Evolutionary conservation across 768 basidiomycete species (phyloP).

Genomic region (Termitomyces sp.): DNA sequence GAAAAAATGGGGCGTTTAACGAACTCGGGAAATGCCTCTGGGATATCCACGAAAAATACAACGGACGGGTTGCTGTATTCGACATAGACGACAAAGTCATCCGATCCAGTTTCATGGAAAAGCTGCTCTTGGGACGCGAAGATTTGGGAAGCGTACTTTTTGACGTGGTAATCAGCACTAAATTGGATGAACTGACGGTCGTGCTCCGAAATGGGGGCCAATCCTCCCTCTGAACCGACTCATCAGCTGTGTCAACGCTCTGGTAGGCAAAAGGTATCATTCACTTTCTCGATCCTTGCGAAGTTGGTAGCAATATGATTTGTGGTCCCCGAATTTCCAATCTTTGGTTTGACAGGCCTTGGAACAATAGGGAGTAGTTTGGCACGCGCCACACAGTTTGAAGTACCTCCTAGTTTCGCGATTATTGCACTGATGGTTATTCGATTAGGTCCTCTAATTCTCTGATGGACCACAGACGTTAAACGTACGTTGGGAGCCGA

Average conservation of each 20-base stretch:
- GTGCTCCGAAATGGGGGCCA: slow-evolving; percentile 1
- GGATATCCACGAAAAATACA: background rate
- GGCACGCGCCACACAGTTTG: slow-evolving; percentile 1
- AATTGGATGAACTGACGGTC: slow-evolving; percentile 2
- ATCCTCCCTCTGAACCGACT: background rate
- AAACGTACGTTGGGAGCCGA: background rate
- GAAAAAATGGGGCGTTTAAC: background rate
- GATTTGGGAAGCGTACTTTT: background rate
- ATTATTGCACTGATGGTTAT: background rate
- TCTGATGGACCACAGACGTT: background rate
- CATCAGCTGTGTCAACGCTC: background rate
- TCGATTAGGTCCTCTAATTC: background rate
- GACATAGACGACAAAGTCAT: background rate
- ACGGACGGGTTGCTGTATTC: background rate
- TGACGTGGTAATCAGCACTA: background rate
- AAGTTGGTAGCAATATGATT: background rate
- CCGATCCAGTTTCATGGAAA: background rate
- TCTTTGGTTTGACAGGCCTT: slow-evolving; percentile 3
- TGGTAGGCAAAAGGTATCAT: background rate
- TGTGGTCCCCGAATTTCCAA: background rate
- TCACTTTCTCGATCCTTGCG: background rate
- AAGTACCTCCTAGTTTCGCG: slow-evolving; percentile 1
- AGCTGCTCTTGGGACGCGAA: background rate
- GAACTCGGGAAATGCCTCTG: background rate
- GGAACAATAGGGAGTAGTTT: slow-evolving; percentile 1